Evolutionary conservation across 371 early-diverging fungal genomes (phyloP), one percentile per base, ranked within the genome.

Genomic region (Mortierella sp.): DNA sequence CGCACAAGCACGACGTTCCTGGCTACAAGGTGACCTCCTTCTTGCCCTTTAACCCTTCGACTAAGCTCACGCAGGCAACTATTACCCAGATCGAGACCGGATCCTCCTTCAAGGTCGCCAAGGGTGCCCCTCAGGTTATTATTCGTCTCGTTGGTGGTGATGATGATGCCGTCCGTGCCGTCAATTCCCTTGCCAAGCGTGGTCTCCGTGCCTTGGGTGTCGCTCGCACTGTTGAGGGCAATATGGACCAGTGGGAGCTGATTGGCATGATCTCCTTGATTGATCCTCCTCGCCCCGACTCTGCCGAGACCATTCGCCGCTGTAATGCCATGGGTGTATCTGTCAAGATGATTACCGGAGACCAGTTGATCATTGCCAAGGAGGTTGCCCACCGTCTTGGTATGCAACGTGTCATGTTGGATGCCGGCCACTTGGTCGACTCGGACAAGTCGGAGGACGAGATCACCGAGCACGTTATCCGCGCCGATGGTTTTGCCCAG

Each of bases 81-180:
- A 94, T 98, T 53, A 90, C 91, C 74, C 92, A 94, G 80, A 88
- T 90, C 59, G 87, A 91, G 26, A 94, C 91, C 40, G 92, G 89
- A 67, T 91, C 91, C 73, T 88, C 90, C 40, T 98, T 96, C 90
- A 91, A 94, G 80, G 95, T 95, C 43, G 96, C 97, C 82, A 98
- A 98, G 91, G 98, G 98, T 79, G 98, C 98, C 28, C 98, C 98
- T 26, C 97, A 97, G 86, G 98, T 97, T 34, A 96, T 98, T 73
- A 90, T 96, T 74, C 89, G 91, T 74, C 92, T 98, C 59, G 95
- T 93, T 16, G 96, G 96, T 72, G 96, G 96, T 50, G 92, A 96
- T 89, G 90, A 91, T 72, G 92, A 94, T 53, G 96, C 96, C 26
- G 93, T 93, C 53, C 87, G 89, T 50, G 96, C 96, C 40, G 97